Evolutionary conservation across 139 green algal genomes (phyloP), one percentile per base, ranked within the genome.

Genomic region (Tetradesmus obliquus): DNA sequence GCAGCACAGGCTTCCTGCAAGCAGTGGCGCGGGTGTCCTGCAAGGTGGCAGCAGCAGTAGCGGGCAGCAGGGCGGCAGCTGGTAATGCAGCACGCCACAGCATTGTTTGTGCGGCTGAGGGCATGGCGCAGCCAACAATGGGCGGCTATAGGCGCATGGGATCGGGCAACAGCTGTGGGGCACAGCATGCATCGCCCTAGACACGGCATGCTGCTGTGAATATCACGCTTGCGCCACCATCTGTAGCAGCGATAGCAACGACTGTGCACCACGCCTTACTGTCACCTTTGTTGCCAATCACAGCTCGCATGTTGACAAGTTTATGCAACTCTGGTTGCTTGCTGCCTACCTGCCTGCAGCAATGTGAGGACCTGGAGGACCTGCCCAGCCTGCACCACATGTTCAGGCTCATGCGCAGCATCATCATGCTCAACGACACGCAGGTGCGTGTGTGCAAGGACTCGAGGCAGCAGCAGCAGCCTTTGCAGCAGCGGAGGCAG

Each of bases 331-430:
- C 57, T 66, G 5, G 5, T 66, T 55, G 32, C 8, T 22, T 79
- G 58, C 24, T 76, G 32, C 12, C 55, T 13, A 0, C 8, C 7
- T 1, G 71, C 5, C 3, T 87, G 62, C 94, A 97, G 93, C 93
- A 96, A 93, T 97, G 94, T 71, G 98, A 99, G 92, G 98, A 99
- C 92, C 62, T 99, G 90, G 98, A 99, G 90, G 97, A 99, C 87
- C 86, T 58, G n/a, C 94, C 96, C 53, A 90, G 91, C 12, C 92
- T 99, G 89, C 81, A 91, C n/a, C 91, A 96, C 53, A 88, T 99
- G 72, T 98, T 97, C 93, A 55, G 84, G 22, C 93, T 98, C 58
- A 93, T 99, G 74, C 94, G 94, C 72, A 93, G 92, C 55, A 92
- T 95, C 58, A 97, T 99, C 86, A 96, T 99, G 95, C 95, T 99